Evolutionary conservation across 768 basidiomycete genomes (phyloP), one percentile per base, ranked within the genome.

Genomic region (Cyathus striatus): DNA sequence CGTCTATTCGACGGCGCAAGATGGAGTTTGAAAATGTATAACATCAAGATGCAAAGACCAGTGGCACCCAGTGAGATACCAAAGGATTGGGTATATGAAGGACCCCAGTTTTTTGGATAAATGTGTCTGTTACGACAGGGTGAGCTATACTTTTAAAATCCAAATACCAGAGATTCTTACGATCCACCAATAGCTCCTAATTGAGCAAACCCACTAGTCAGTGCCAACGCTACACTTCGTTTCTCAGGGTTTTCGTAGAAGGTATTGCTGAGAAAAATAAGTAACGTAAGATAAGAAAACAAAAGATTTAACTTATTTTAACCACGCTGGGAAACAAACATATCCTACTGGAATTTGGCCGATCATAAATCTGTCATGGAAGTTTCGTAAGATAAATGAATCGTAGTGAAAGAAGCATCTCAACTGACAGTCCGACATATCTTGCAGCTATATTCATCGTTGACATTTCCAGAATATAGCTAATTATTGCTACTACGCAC

Each of bases 141-240:
- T n/a, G n/a, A n/a, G n/a, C n/a, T n/a, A n/a, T n/a, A n/a, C n/a
- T n/a, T n/a, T n/a, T n/a, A n/a, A n/a, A n/a, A n/a, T n/a, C 27
- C 25, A 23, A 26, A 43, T 18, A 22, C 10, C 24, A 10, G 18
- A 34, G 38, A 34, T 23, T 69, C 70, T 60, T 66, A 83, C 54
- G 81, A 74, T 40, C 84, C 83, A n/a, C 76, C 69, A 34, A 86
- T 66, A 55, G 83, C 42, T 10, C 52, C 56, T 6, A 58, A 67
- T 79, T 78, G 34, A n/a, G 79, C 76, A 58, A 81, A 80, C 17
- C 78, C 75, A 56, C 83, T 81, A 55, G 83, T 68, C 47, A 79
- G 64, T 13, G 79, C 83, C 44, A 87, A 66, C 13, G 81, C 77
- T 21, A 83, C 78, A 6, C 82, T 78, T 9, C 84, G 75, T 59